Base-by-base conservation (phyloP, 148 eudicot species). In the Camellia lanceoleosa region DNA sequence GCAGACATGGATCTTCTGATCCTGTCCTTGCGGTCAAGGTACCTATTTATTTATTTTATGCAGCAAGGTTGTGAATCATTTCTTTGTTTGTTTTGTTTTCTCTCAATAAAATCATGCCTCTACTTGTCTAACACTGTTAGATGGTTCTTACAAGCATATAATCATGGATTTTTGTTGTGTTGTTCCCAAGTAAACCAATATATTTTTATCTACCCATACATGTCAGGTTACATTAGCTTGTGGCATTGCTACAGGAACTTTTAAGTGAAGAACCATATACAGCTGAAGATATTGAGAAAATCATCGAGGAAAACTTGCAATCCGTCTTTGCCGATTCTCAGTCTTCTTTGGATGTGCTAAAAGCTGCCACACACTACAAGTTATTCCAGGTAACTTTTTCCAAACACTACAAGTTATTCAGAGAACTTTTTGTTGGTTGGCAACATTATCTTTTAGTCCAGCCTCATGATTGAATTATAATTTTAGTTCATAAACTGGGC, bases 11-110 rank as follows among this genome's bases (percentile, higher is more conserved):
- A 52, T 96, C 99, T 70, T 85, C 88, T 83, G 98, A 96, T 85
- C 99, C 97, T 73, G 86, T 89, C 55, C 76, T 91, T 60, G 99
- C 98, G 62, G 98, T 94, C 79, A 89, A 96, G 99, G 99, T 96
- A 88, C 8, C 0, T 75, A 15, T 71, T 43, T 15, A 88, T 66
- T 62, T 61, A 16, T 78, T 49, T 58, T 4, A 13, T 30, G 74
- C 65, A 23, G 20, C 62, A 18, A 71, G n/a, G 44, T 38, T 49
- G 51, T 38, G 19, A 65, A 23, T 63, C 10, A n/a, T 38, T 61
- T n/a, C 3, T 63, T 62, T 70, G 7, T 70, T 12, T 49, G 5
- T 30, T 30, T 1, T 30, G 38, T 30, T 30, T 30, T 30, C 38
- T 0, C 38, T 30, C 38, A 30, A 30, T 30, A 30, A 30, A 30